Evolutionary conservation across 495 filamentous ascomycete species (phyloP).

Genomic region (Trichocladium uniseriatum): DNA sequence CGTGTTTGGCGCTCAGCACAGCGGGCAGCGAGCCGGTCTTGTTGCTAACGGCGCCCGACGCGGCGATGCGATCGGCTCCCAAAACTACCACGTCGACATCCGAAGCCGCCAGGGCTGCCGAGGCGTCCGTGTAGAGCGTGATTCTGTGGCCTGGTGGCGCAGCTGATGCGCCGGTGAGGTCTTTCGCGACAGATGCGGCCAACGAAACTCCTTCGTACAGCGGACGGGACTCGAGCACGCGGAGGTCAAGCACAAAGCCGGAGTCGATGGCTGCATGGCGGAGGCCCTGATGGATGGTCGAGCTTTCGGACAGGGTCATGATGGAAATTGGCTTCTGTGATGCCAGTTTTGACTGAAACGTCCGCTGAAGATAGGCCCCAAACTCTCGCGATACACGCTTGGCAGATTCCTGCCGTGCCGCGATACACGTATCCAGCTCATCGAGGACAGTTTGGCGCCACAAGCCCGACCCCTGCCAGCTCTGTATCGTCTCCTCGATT

Average conservation of each 20-base stretch:
- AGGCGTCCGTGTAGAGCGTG: constrained; percentile 52
- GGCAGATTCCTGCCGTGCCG: constrained; percentile 9
- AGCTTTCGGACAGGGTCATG: constrained; percentile 51
- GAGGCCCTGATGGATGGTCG: constrained; percentile 43
- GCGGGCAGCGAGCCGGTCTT: constrained; percentile 56
- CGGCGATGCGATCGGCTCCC: constrained; percentile 53
- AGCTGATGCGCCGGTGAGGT: constrained; percentile 10
- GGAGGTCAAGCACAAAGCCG: constrained; percentile 39
- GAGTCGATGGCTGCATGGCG: constrained; percentile 11
- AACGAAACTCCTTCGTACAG: constrained; percentile 54
- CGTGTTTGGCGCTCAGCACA: constrained; percentile 40
- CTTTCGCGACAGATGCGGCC: constrained; percentile 37
- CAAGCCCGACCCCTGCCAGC: not conserved
- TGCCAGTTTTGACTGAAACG: constrained; percentile 11
- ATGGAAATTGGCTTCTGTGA: constrained; percentile 32
- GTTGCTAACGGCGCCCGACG: constrained; percentile 50
- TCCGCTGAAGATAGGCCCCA: constrained; percentile 13
- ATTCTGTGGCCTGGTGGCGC: constrained; percentile 26
- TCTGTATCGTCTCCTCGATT: constrained; percentile 14
- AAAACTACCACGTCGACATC: constrained; percentile 47
- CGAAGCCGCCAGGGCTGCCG: constrained; percentile 41
- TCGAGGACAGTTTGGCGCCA: not conserved
- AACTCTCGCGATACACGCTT: constrained; percentile 31
- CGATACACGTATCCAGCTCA: constrained; percentile 11
- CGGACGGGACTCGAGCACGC: constrained; percentile 56